These are phyloP conservation scores for Penicillium parvum DNA, from an alignment of 495 filamentous ascomycete genomes.

Conservation along the genomic window DNA sequence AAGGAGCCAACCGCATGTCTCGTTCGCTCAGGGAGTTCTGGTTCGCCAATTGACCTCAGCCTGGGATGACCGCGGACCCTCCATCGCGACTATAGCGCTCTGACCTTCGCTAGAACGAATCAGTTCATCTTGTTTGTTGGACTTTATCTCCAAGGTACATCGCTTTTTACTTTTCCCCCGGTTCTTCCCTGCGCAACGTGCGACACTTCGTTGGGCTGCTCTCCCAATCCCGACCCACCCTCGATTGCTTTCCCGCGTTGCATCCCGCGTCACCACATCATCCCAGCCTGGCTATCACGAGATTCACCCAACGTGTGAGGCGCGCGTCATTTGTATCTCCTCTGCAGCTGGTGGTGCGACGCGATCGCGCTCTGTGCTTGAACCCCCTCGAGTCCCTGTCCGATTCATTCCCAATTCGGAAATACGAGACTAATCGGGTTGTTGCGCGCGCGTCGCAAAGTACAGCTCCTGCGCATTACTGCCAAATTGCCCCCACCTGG, in stretches of 20 bases:
- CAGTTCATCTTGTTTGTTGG: conserved; percentile 24
- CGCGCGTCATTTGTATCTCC: conserved; percentile 31
- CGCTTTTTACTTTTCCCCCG: not conserved
- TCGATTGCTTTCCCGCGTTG: conserved; percentile 35
- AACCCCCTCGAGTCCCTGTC: conserved; percentile 12
- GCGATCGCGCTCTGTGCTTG: conserved; percentile 13
- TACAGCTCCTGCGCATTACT: conserved; percentile 31
- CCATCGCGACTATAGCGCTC: conserved; percentile 17
- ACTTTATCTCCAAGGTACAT: too few species aligned
- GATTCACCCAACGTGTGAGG: conserved; percentile 18
- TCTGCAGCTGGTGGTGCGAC: conserved; percentile 20
- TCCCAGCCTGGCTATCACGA: conserved; percentile 6
- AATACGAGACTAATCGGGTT: conserved; percentile 22
- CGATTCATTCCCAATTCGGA: conserved; percentile 15
- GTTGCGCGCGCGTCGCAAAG: conserved; percentile 34
- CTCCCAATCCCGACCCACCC: conserved; percentile 33
- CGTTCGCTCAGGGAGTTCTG: conserved; percentile 34
- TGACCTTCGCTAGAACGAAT: conserved; percentile 31
- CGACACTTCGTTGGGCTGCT: conserved; percentile 23
- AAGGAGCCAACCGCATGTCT: conserved; percentile 19
- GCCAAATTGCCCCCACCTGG: conserved; percentile 34
- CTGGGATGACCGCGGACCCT: conserved; percentile 11
- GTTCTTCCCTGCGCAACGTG: conserved; percentile 31
- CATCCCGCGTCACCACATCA: conserved; percentile 21
- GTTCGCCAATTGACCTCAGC: conserved; percentile 42